phyloP scores from a whole-genome alignment of 257 asterid species.

The Anisodus acutangulus region DNA sequence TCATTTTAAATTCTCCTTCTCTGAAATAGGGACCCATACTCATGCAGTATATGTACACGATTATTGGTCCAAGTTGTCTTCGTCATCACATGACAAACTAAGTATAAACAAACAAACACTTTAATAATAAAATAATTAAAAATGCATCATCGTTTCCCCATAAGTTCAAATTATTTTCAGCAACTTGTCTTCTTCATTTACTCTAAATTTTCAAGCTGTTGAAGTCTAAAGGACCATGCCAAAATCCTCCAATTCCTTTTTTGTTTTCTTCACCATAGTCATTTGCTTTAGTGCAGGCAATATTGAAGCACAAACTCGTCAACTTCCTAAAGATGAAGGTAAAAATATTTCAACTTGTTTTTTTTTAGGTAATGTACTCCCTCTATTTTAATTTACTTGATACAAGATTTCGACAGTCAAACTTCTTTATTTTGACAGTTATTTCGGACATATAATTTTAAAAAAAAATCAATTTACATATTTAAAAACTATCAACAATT shows the following conservation, averaged over 20 bases:
- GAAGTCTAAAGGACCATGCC: constrained; percentile 27
- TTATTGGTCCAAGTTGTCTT: not conserved
- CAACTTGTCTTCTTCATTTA: not conserved
- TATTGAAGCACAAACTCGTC: constrained; percentile 30
- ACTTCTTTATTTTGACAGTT: not conserved
- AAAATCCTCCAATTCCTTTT: not conserved
- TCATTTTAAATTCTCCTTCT: not conserved
- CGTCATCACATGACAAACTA: too few species aligned
- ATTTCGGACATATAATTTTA: not conserved
- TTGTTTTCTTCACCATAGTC: not conserved
- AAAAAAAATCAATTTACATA: too few species aligned
- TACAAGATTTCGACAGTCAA: too few species aligned
- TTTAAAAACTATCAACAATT: too few species aligned
- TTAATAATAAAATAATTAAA: not conserved
- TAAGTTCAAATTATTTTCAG: not conserved
- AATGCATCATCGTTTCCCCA: not conserved
- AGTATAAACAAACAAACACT: not conserved
- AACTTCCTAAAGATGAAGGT: constrained; percentile 36
- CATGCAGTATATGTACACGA: not conserved
- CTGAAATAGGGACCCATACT: not conserved
- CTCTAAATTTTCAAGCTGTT: not conserved
- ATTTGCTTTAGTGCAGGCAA: not conserved
- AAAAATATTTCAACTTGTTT: not conserved
- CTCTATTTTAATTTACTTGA: too few species aligned
- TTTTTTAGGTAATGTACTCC: not conserved